Evolutionary conservation across 1,139 yeast species (phyloP).

Genomic region (Debaryomyces psychrophilus): DNA sequence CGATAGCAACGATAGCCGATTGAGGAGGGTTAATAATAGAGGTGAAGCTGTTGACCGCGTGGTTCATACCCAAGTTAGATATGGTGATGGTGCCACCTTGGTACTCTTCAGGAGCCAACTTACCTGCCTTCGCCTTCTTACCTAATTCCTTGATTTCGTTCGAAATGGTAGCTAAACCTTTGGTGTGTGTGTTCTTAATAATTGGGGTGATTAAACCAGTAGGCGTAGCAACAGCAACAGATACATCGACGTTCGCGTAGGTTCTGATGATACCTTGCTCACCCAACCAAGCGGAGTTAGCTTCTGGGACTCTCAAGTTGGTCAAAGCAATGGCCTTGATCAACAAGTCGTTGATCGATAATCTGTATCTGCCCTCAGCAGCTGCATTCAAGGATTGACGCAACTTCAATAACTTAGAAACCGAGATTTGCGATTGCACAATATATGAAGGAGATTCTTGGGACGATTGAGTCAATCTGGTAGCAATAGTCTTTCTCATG

Average conservation of each 20-base stretch:
- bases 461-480: conserved; percentile 84
- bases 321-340: conserved; percentile 95
- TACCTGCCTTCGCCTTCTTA: conserved; percentile 93
- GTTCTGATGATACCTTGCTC: conserved; percentile 89
- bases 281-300: conserved; percentile 92
- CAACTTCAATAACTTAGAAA: conserved; percentile 85
- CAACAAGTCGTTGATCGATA: conserved; percentile 91
- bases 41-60: conserved; percentile 88
- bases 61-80: conserved; percentile 98
- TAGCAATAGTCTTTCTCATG: conserved; percentile 94
- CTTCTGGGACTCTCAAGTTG: conserved; percentile 87
- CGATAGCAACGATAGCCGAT: conserved; percentile 89
- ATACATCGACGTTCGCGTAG: conserved; percentile 89
- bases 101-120: conserved; percentile 92
- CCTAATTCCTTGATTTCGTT: conserved; percentile 88
- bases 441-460: conserved; percentile 89
- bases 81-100: conserved; percentile 99
- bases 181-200: conserved; percentile 80
- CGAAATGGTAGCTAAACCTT: conserved; percentile 84
- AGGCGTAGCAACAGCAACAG: conserved; percentile 98
- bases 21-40: conserved; percentile 99
- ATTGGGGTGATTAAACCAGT: conserved; percentile 97
- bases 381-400: conserved; percentile 87
- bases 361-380: conserved; percentile 85
- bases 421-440: conserved; percentile 84